Conservation (phyloP, 73 alveolate genomes). For the Uronychia setigera region DNA sequence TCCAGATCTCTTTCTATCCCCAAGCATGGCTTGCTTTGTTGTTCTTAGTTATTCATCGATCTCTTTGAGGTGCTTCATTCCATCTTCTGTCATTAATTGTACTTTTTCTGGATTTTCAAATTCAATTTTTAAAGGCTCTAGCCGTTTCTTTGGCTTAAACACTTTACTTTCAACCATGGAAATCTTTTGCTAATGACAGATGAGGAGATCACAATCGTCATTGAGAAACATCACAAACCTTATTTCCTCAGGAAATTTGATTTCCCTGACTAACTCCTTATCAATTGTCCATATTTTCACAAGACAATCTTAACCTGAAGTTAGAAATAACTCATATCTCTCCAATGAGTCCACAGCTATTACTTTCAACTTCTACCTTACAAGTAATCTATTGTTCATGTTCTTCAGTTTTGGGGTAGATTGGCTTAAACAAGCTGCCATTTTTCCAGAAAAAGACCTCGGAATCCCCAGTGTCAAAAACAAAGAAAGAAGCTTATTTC, state of each 20-base stretch:
- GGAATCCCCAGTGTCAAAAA: not conserved
- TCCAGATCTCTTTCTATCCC: not conserved
- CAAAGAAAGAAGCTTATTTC: not conserved
- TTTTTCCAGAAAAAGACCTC: not conserved
- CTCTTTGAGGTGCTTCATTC: not conserved
- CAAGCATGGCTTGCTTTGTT: not conserved
- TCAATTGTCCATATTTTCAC: not conserved
- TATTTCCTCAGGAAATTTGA: not conserved
- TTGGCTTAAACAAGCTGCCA: not conserved
- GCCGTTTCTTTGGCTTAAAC: not conserved
- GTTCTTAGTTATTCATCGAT: not conserved
- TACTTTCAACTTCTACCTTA: not conserved
- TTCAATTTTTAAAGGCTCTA: not conserved
- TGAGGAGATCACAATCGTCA: not conserved
- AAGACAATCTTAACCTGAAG: not conserved
- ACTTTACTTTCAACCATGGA: not conserved
- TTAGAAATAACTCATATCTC: not conserved
- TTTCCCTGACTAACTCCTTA: not conserved
- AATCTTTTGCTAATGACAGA: not conserved
- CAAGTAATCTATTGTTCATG: not conserved
- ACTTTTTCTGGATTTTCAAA: not conserved
- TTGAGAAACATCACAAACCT: not conserved
- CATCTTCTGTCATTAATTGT: not conserved
- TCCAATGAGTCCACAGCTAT: not conserved
- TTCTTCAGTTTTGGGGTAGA: not conserved